Conservation (phyloP, 345 rosid genomes). For the Citrus medica region DNA sequence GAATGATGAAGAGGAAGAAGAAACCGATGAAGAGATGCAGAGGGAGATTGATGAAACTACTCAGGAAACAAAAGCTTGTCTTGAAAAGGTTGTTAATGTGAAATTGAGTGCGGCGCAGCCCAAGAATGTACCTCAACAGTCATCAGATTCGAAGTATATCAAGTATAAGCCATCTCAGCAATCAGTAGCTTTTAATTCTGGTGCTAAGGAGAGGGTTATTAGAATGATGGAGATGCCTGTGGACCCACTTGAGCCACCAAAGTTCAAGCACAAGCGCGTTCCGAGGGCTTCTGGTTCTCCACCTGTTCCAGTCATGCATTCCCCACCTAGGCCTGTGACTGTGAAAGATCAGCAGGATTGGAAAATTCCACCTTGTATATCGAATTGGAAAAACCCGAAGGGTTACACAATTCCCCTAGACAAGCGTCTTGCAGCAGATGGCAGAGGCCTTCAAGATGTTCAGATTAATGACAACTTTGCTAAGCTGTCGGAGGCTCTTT, state of each 20-base stretch:
- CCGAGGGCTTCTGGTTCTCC: slow-evolving; percentile 97
- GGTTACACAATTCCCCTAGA: slow-evolving; percentile 97
- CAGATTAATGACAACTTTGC: slow-evolving; percentile 90
- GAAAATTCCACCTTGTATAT: slow-evolving; percentile 98
- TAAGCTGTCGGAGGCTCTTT: slow-evolving; percentile 83
- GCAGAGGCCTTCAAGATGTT: slow-evolving; percentile 91
- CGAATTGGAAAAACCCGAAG: slow-evolving; percentile 94
- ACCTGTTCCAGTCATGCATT: slow-evolving; percentile 96
- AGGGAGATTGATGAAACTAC: slow-evolving; percentile 69
- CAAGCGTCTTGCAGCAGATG: slow-evolving; percentile 98
- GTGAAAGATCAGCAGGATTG: slow-evolving; percentile 97
- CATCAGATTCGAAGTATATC: slow-evolving; percentile 71
- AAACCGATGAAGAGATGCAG: slow-evolving; percentile 55
- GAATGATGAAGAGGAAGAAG: slow-evolving; percentile 37
- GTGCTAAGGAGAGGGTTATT: slow-evolving; percentile 87
- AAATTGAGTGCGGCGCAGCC: slow-evolving; percentile 96
- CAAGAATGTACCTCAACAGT: slow-evolving; percentile 77
- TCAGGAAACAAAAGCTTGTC: slow-evolving; percentile 66
- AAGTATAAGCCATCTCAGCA: slow-evolving; percentile 92
- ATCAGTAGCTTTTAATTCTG: slow-evolving; percentile 82
- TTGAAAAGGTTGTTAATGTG: slow-evolving; percentile 88
- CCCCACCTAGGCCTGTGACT: slow-evolving; percentile 93
- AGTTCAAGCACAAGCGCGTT: slow-evolving; percentile 97
- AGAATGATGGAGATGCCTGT: slow-evolving; percentile 99
- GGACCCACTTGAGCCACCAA: slow-evolving; percentile 97